Evolutionary conservation across 1,284 basidiomycete species (phyloP), one percentile per base, ranked within the genome.

Genomic region (Meira miltonrushii): DNA sequence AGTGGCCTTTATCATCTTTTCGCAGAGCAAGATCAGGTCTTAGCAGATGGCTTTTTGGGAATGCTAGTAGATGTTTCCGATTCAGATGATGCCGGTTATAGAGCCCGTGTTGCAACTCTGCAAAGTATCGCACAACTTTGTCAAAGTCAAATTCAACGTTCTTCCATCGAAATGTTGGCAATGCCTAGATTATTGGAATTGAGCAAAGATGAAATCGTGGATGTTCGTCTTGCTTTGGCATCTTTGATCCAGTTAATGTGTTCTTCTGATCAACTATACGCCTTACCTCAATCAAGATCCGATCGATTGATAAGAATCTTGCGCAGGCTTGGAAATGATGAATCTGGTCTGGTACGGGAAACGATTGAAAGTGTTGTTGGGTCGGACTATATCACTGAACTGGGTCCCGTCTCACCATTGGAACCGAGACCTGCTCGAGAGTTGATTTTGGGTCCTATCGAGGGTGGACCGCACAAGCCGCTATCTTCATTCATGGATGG

Each of bases 161-260:
- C 70, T 10, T 68, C 81, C 39, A 80, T 84, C 59, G 85, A 87
- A 72, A 82, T 84, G 58, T 79, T 82, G 47, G 84, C 88, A 63
- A 84, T 90, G 77, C 79, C 82, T 50, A 79, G 82, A 13, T 79
- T 95, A 11, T 79, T 81, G 37, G 73, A 77, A 50, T 82, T 95
- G 50, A 84, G 85, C 13, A 90, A 94, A 74, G 75, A 75, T 61
- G 77, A 74, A n/a, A 85, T 96, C 23, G 82, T 90, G 52, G 92
- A 92, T 69, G 91, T 97, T 49, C 85, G 92, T 44, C 90, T 96
- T 59, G 87, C 86, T 7, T 83, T 93, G 1, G 87, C 92, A 12
- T 84, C 89, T 47, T 81, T 89, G 37, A 79, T 86, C 19, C 83
- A 84, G 40, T 76, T 80, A 44, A 78, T 87, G 52, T 83, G 81